Base-by-base conservation (phyloP, 2,329 filamentous ascomycete species). In the Blastomyces silverae region DNA sequence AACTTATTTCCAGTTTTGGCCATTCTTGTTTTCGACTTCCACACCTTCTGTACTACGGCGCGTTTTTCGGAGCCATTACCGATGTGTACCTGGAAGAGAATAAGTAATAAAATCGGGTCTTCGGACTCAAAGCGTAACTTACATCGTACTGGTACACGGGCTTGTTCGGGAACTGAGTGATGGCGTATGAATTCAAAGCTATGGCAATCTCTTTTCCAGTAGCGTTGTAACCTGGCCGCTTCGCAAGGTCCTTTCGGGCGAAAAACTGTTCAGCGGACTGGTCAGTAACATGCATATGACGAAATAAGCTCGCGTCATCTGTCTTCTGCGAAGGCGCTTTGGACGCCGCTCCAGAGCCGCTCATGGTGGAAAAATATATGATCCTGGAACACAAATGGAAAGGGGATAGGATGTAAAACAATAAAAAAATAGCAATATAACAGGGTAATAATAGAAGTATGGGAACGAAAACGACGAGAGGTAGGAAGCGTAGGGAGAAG, bases 111-210 rank as follows among this genome's bases (percentile, higher is more conserved):
- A 48, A 34, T 22, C 34, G 34, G 31, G 6, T 2, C 15, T 48
- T 50, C 20, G 34, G 28, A 2, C 11, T 22, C 8, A 58, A 37
- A 62, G 22, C 62, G 64, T 22, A 56, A 83, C 89, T 83, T 79
- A 92, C 90, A 78, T 96, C 91, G 70, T 93, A 97, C 73, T 97
- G 92, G 67, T 87, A 87, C 28, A 97, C 84, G 0, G 85, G 83
- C 15, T 80, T 83, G 1, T 75, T 81, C 0, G 86, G 86, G 64
- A 87, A 85, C 11, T 79, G 77, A 0, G 74, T 77, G 64, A 97
- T 87, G 0, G 86, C 82, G 76, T 88, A 96, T 13, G 91, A 87
- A 73, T 97, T 97, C 48, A 96, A 78, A 2, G 81, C 75, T 0
- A 91, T 70, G 0, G 76, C 72, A 25, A 87, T 81, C 0, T 79